Percentiles rank a stretch among this genome's conserved stretches.
phyloP scores from a whole-genome alignment of 305 asterid genomes.

The Euphrasia arctica region DNA sequence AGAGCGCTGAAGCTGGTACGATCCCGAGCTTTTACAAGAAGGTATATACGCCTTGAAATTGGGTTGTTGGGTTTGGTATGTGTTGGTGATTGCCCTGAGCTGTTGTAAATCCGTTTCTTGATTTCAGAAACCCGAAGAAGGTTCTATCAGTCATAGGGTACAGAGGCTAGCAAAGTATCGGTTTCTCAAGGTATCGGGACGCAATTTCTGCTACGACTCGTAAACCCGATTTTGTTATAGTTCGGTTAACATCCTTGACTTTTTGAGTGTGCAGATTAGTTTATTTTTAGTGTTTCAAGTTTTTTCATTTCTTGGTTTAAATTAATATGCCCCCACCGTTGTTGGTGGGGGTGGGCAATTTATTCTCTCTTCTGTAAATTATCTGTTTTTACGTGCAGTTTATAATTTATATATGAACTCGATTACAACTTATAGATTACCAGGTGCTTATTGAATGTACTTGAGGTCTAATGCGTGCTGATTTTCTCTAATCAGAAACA shows the following conservation, averaged over 20 bases:
- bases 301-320: conserved; percentile 1
- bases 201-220: conserved; percentile 15
- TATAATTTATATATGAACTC: neutral
- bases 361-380: conserved; percentile 11
- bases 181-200: conserved; percentile 75
- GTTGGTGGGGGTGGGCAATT: neutral
- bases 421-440: neutral
- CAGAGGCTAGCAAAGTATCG: conserved; percentile 96
- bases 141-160: conserved; percentile 95
- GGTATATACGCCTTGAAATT: conserved; percentile 34
- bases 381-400: conserved; percentile 13
- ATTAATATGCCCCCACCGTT: conserved; percentile 8
- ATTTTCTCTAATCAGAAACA: conserved; percentile 68
- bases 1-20: conserved; percentile 87
- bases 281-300: neutral
- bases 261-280: conserved; percentile 9
- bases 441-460: conserved; percentile 12
- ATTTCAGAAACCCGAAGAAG: conserved; percentile 96
- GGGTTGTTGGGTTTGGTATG: neutral
- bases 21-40: conserved; percentile 95
- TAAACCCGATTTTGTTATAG: conserved; percentile 26
- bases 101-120: conserved; percentile 21
- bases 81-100: conserved; percentile 3
- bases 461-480: conserved; percentile 14
- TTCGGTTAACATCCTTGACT: conserved; percentile 8